Percentiles rank a stretch among this genome's conserved stretches.
These are phyloP conservation scores for Fagus sylvatica DNA, from an alignment of 306 rosid genomes.

Conservation along the genomic window DNA sequence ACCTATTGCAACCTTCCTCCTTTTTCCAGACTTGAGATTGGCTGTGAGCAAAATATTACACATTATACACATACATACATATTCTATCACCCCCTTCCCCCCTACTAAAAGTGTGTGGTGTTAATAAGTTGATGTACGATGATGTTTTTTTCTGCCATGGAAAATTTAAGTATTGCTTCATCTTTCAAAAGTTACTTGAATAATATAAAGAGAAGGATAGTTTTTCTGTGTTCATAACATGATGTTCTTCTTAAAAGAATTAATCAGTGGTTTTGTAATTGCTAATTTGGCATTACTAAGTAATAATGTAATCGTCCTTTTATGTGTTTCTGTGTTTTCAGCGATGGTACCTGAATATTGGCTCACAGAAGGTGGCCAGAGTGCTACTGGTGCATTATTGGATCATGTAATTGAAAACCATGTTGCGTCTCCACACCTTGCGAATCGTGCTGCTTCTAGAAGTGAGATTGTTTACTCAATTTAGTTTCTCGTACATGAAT, in stretches of 20 bases:
- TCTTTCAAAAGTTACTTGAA: conserved; percentile 14
- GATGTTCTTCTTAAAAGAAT: neutral
- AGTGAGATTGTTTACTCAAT: conserved; percentile 38
- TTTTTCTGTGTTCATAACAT: neutral
- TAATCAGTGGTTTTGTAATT: conserved; percentile 5
- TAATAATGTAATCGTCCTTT: conserved; percentile 17
- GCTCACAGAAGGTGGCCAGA: conserved; percentile 99
- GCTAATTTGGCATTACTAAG: conserved; percentile 21
- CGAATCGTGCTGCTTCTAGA: conserved; percentile 84
- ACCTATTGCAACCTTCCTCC: no score
- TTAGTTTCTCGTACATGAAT: conserved; percentile 14
- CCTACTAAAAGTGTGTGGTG: neutral
- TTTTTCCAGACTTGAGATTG: no score
- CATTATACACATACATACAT: no score
- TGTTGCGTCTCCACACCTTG: conserved; percentile 69
- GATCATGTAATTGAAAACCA: conserved; percentile 89
- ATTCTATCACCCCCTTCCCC: no score
- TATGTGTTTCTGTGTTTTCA: conserved; percentile 39
- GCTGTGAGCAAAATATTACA: no score
- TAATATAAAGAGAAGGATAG: conserved; percentile 6
- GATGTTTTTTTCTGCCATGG: neutral
- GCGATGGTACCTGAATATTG: conserved; percentile 97
- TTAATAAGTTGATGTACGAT: neutral
- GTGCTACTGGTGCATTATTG: conserved; percentile 98
- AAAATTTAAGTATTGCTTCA: conserved; percentile 11